Conservation (phyloP, 1,139 yeast species). For the Scheffersomyces lignicola region DNA sequence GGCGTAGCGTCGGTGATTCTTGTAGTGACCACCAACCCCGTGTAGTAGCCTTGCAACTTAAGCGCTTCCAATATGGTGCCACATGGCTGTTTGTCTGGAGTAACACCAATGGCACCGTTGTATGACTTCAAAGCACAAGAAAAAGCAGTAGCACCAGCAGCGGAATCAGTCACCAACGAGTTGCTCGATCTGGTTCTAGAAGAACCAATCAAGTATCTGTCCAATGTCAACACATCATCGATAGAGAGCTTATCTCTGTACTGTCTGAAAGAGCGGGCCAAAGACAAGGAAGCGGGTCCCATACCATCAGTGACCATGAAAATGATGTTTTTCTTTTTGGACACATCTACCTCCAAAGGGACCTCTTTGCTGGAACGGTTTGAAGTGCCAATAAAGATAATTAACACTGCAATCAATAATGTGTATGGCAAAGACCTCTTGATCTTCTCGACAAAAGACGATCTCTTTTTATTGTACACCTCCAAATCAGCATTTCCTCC, state of each 20-base stretch:
- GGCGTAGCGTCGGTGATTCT: slow-evolving; percentile 76
- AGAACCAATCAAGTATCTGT: slow-evolving; percentile 69
- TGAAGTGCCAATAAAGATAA: slow-evolving; percentile 12
- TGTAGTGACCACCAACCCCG: slow-evolving; percentile 89
- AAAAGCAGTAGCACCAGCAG: slow-evolving; percentile 94
- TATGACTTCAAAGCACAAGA: slow-evolving; percentile 75
- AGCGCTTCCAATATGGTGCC: slow-evolving; percentile 86
- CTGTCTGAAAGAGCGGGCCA: slow-evolving; percentile 73
- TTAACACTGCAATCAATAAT: too few species aligned
- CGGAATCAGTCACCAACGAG: slow-evolving; percentile 81
- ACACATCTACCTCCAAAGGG: slow-evolving; percentile 12
- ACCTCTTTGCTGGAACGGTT: too few species aligned
- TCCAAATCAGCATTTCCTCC: slow-evolving; percentile 12
- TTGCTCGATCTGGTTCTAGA: slow-evolving; percentile 75
- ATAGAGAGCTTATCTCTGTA: slow-evolving; percentile 48
- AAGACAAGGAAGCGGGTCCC: slow-evolving; percentile 81
- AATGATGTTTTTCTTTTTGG: slow-evolving; percentile 57
- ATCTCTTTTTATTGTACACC: slow-evolving; percentile 9
- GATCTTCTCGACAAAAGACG: slow-evolving; percentile 6
- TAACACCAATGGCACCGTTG: slow-evolving; percentile 86
- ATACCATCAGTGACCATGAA: slow-evolving; percentile 91
- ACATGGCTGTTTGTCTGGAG: slow-evolving; percentile 60
- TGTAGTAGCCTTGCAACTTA: slow-evolving; percentile 69
- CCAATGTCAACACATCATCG: slow-evolving; percentile 59
- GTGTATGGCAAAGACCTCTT: slow-evolving; percentile 12